Percentiles rank a stretch among this genome's conserved stretches.
phyloP scores from a whole-genome alignment of 305 asterid genomes.

The Andrographis paniculata region DNA sequence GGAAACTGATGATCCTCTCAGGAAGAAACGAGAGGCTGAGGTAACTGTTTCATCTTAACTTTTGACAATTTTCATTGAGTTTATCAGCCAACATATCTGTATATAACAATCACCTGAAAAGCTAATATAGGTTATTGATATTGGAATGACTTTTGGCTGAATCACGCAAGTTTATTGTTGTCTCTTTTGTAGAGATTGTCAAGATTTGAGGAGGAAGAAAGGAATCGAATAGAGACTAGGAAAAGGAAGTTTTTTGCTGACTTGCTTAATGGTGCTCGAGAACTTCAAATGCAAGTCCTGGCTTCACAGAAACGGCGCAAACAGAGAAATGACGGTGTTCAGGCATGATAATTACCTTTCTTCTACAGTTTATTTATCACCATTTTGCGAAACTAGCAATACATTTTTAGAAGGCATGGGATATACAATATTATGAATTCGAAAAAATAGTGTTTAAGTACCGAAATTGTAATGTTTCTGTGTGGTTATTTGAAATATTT shows the following conservation, averaged over 20 bases:
- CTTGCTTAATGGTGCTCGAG: slow-evolving; percentile 86
- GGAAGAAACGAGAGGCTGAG: slow-evolving; percentile 96
- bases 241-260: slow-evolving; percentile 88
- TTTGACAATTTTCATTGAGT: slow-evolving; percentile 7
- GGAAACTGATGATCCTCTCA: slow-evolving; percentile 82
- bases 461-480: no score
- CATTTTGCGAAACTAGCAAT: slow-evolving; percentile 2
- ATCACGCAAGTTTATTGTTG: slow-evolving; percentile 11
- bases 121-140: slow-evolving; percentile 3
- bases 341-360: slow-evolving; percentile 35
- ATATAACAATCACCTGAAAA: slow-evolving; percentile 11
- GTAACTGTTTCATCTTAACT: slow-evolving; percentile 23
- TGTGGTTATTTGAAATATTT: not conserved
- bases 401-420: not conserved
- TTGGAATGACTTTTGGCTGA: slow-evolving; percentile 10
- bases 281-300: slow-evolving; percentile 83
- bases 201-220: slow-evolving; percentile 91
- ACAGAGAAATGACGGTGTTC: slow-evolving; percentile 95
- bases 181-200: slow-evolving; percentile 64
- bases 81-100: slow-evolving; percentile 13
- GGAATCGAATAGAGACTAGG: slow-evolving; percentile 69
- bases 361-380: slow-evolving; percentile 1
- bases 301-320: slow-evolving; percentile 91
- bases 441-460: no score
- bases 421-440: no score